Base-by-base conservation (phyloP, 352 stramenopile genomes). In the Phytopythium montanum region DNA sequence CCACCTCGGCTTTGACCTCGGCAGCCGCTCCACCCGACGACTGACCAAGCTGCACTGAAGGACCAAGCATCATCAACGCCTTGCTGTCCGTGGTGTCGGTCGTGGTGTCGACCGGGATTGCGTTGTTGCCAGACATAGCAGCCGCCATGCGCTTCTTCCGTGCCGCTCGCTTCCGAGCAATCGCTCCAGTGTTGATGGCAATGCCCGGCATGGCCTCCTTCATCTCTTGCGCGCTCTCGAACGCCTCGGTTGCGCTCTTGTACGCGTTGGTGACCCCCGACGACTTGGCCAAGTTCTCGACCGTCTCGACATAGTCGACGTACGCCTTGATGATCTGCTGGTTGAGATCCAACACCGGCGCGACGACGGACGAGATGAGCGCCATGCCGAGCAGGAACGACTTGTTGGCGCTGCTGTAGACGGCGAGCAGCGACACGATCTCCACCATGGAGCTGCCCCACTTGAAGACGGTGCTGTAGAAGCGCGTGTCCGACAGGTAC, bases 281-380 rank as follows among this genome's bases (percentile, higher is more conserved):
- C 1, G 69, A 75, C 23, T 61, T 64, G 0, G 31, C 60, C 0
- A 81, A 50, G 25, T 68, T 64, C 44, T 81, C 70, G 1, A 64
- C 62, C 0, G 62, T 63, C 45, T 85, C 75, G 9, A 70, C 63
- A 48, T 82, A 85, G 12, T 82, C 70, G 9, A 85, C 66, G 36
- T 87, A 87, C 12, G 65, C 62, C 50, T 81, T 76, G 50, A 87
- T 75, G 18, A 71, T 39, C 18, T 85, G 75, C 45, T 85, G 68
- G 38, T 85, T 84, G 19, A 85, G 73, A 59, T 87, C 77, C 9
- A 87, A 54, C 12, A 81, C 2, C 3, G 77, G 75, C 0, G 75
- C 60, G 1, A 85, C 69, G 0, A 70, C 51, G 2, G 77, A 64
- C 1, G 75, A 66, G 23, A 84, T 68, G 13, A 87, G 57, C 3